These are phyloP conservation scores for Cytidiella melzeri DNA, from an alignment of 768 basidiomycete genomes.

Conservation along the genomic window DNA sequence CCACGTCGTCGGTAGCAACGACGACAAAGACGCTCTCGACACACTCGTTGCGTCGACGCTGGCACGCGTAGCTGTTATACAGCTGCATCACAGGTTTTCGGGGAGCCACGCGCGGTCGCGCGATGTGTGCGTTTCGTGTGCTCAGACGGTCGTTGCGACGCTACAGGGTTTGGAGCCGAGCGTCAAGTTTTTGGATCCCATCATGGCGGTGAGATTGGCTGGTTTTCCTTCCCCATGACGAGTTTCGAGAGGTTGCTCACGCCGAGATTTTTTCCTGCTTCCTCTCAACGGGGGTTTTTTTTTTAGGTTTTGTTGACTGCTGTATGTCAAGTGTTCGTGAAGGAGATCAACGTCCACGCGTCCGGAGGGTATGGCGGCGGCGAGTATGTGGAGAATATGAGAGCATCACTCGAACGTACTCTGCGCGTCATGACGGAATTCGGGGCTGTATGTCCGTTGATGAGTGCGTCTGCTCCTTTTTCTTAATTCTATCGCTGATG, in stretches of 20 bases:
- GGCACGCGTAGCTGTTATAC: conserved; percentile 20
- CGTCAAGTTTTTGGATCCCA: conserved; percentile 17
- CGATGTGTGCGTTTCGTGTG: conserved; percentile 16
- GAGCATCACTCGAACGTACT: conserved; percentile 15
- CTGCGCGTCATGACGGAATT: conserved; percentile 16
- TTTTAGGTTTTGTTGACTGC: conserved; percentile 18
- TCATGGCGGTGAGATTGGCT: conserved; percentile 20
- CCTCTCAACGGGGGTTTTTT: no score
- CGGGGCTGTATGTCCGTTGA: conserved; percentile 15
- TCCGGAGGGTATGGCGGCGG: neutral
- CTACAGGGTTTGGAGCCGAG: conserved; percentile 12
- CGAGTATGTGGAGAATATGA: conserved; percentile 9
- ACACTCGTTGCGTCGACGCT: conserved; percentile 17
- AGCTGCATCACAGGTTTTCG: conserved; percentile 19
- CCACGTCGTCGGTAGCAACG: conserved; percentile 3
- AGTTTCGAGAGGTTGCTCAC: neutral
- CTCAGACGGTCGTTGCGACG: conserved; percentile 13
- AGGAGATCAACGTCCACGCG: conserved; percentile 13
- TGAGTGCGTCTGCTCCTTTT: conserved; percentile 18
- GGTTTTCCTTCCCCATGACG: neutral
- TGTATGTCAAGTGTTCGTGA: conserved; percentile 16
- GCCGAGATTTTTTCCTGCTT: no score
- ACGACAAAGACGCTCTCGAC: conserved; percentile 8
- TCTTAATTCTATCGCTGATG: neutral
- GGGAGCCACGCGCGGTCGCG: conserved; percentile 12